Base-by-base conservation (phyloP, 352 stramenopile genomes). In the Globisporangium yorkense region DNA sequence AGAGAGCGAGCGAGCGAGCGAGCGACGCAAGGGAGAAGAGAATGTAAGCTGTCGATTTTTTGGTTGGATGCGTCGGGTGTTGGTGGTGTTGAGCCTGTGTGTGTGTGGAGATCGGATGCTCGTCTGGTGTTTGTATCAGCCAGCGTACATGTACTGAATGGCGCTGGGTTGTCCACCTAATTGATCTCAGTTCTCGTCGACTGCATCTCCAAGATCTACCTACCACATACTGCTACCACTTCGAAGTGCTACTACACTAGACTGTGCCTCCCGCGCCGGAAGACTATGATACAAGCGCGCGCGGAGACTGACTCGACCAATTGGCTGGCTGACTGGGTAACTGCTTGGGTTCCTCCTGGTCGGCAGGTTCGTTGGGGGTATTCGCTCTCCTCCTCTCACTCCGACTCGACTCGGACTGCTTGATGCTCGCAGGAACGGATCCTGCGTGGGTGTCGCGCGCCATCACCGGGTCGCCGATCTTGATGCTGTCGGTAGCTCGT, bases 1-100 rank as follows among this genome's bases (percentile, higher is more conserved):
- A 49, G 21, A 5, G 46, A 24, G 51, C n/a, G 20, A 56, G 51
- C 16, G 7, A 7, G 41, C 41, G 35, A 41, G 50, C 9, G 16
- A 45, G 18, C 54, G 33, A 45, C 9, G 40, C 43, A 31, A 35
- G 27, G 31, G 29, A 48, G 37, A 43, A 61, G 51, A 7, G 16
- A 61, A 61, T 61, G 56, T 61, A 61, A 61, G 56, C 56, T 61
- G 56, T 61, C 45, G 56, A 56, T 61, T 46, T 61, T 49, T 61
- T 55, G 35, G 55, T 6, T 46, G 15, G 41, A 54, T 54, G 45
- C 44, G 46, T 21, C 54, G 46, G 35, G 47, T 24, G 51, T 61
- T 61, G 16, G 39, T 50, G 45, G 12, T 45, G 18, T 21, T 24
- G 41, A 3, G 18, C 5, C 3, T 21, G 41, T 10, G 18, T 8